Evolutionary conservation across 352 stramenopile species (phyloP).

Genomic region (Globisporangium spiculum): DNA sequence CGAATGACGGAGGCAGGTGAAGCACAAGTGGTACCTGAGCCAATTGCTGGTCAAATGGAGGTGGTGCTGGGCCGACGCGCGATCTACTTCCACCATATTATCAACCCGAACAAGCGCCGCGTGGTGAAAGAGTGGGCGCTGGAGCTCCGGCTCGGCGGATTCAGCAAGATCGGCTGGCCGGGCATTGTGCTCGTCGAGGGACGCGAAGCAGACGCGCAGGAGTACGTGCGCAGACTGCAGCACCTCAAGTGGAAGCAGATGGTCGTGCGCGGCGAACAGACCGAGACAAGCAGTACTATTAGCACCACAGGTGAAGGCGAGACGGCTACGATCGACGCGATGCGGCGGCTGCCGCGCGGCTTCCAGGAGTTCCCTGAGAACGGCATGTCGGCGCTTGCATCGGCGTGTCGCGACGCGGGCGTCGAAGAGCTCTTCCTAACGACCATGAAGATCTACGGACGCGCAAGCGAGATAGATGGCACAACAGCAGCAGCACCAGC

Average conservation of each 20-base stretch:
- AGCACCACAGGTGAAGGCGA: background rate
- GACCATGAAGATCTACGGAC: conserved; percentile 75
- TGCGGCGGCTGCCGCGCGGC: conserved; percentile 32
- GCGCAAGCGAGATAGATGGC: background rate
- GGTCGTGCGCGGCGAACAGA: conserved; percentile 72
- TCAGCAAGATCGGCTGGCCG: conserved; percentile 83
- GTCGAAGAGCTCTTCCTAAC: conserved; percentile 74
- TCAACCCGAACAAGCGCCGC: conserved; percentile 62
- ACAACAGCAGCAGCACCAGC: background rate
- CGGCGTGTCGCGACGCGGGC: conserved; percentile 41
- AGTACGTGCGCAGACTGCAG: conserved; percentile 75
- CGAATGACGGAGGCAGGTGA: background rate
- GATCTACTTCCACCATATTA: conserved; percentile 88
- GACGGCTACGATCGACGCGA: conserved; percentile 21
- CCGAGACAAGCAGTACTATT: conserved; percentile 16
- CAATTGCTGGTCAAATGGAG: background rate
- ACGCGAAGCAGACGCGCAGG: conserved; percentile 40
- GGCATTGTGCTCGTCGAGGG: conserved; percentile 77
- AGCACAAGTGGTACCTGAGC: background rate
- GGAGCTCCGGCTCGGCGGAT: conserved; percentile 63
- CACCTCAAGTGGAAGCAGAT: conserved; percentile 83
- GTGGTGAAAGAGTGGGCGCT: conserved; percentile 70
- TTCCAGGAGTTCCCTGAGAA: conserved; percentile 65
- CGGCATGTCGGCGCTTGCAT: conserved; percentile 62
- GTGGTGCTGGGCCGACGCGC: conserved; percentile 45